Evolutionary conservation across 768 basidiomycete genomes (phyloP), one percentile per base, ranked within the genome.

Genomic region (Pleurotus platypus): DNA sequence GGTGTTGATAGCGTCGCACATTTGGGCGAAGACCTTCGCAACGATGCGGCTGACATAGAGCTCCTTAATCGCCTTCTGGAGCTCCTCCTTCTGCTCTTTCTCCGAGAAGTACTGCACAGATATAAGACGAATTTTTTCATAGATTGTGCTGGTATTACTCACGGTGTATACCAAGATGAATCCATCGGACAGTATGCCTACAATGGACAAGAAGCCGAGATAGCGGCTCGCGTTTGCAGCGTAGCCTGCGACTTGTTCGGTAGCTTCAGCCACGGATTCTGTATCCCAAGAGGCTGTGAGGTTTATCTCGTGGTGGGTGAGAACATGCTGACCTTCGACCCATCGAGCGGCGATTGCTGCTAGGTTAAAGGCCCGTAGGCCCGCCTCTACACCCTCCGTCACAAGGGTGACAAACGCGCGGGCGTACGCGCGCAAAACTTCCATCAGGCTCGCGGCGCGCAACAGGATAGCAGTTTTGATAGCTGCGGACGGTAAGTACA

Each of bases 1-100:
- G 3, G 50, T 53, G 16, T 53, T 53, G 15, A 53, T 53, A 42
- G 38, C 50, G 40, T 53, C 50, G 16, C 50, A 53, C 50, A 53
- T 53, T 37, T 39, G 30, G 22, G 27, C 15, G 50, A 26, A 53
- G 8, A 53, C 50, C 24, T 53, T 53, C 1, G 50, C 50, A 9
- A 53, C 39, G 16, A 53, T 53, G 8, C 50, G 50, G 37, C 20
- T 53, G 30, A 53, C 22, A n/a, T 53, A 53, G 16, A 53, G 50
- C 15, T 38, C 38, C 20, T 42, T 42, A 15, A 53, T 53, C 3
- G 50, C 50, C 37, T 53, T 53, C n/a, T 53, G 27, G 9, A 53
- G 22, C 3, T 53, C 50, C 15, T 53, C 39, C 20, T 53, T 53
- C 39, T 53, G 50, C 35, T 53, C 38, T n/a, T 53, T 53, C 50